These are phyloP conservation scores for Cardamine occulta DNA, from an alignment of 345 rosid species.

Conservation along the genomic window DNA sequence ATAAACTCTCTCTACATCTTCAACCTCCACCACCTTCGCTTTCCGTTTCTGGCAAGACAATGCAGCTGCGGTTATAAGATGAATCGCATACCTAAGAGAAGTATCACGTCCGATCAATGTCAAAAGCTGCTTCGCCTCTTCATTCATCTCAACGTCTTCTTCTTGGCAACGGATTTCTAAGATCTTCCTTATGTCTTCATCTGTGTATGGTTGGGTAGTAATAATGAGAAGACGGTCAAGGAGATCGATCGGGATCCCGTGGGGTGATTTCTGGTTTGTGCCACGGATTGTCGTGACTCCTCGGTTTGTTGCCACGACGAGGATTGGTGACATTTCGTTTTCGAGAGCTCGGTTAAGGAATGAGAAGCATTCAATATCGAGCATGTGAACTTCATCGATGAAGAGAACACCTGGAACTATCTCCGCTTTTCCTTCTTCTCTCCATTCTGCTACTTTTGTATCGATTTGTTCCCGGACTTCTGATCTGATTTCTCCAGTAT, in stretches of 20 bases:
- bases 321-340: slow-evolving; percentile 95
- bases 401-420: slow-evolving; percentile 96
- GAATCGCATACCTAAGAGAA: slow-evolving; percentile 89
- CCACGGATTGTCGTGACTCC: slow-evolving; percentile 93
- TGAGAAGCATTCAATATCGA: slow-evolving; percentile 97
- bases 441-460: slow-evolving; percentile 97
- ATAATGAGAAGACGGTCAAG: slow-evolving; percentile 92
- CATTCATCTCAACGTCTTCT: slow-evolving; percentile 86
- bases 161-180: slow-evolving; percentile 93
- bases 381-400: slow-evolving; percentile 98
- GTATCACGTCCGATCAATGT: slow-evolving; percentile 86
- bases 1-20: slow-evolving; percentile 78
- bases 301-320: slow-evolving; percentile 92
- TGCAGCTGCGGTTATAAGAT: slow-evolving; percentile 81
- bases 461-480: slow-evolving; percentile 96
- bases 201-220: slow-evolving; percentile 78
- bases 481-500: slow-evolving; percentile 94
- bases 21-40: slow-evolving; percentile 74
- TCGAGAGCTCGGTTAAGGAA: slow-evolving; percentile 95
- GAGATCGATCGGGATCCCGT: slow-evolving; percentile 95
- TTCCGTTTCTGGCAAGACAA: slow-evolving; percentile 86
- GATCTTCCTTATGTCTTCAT: slow-evolving; percentile 76
- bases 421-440: slow-evolving; percentile 98
- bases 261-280: slow-evolving; percentile 90
- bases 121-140: slow-evolving; percentile 77